Conservation (phyloP, 2,329 filamentous ascomycete genomes). For the Exophiala mesophila region DNA sequence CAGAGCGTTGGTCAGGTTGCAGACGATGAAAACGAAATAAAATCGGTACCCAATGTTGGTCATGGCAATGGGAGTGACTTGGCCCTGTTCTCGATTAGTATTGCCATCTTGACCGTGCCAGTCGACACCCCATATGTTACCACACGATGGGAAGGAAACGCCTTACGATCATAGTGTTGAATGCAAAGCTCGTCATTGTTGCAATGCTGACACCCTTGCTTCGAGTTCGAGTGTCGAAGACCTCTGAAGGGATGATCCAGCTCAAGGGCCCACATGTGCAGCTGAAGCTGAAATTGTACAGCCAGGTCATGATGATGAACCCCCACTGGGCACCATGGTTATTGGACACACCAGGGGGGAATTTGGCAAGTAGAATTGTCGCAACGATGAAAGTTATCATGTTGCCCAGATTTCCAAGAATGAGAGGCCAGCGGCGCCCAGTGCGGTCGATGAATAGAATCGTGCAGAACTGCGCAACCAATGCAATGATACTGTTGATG, state of each 20-base stretch:
- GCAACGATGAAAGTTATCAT: constrained; percentile 68
- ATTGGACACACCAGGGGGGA: constrained; percentile 53
- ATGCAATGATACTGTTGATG: constrained; percentile 66
- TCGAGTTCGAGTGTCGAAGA: constrained; percentile 72
- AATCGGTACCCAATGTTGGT: constrained; percentile 50
- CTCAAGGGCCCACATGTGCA: constrained; percentile 64
- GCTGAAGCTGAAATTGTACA: constrained; percentile 75
- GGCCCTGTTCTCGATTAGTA: constrained; percentile 34
- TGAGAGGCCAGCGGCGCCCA: constrained; percentile 68
- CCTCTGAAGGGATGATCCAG: constrained; percentile 57
- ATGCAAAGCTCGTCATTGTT: constrained; percentile 68
- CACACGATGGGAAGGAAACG: too few relatives aligned
- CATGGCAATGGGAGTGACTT: constrained; percentile 61
- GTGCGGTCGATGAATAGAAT: constrained; percentile 62
- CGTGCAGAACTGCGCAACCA: constrained; percentile 64
- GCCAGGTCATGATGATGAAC: constrained; percentile 72
- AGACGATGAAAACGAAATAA: constrained; percentile 60
- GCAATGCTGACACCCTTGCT: constrained; percentile 70
- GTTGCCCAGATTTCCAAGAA: constrained; percentile 67
- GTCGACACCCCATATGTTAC: too few relatives aligned
- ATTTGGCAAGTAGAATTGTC: constrained; percentile 51
- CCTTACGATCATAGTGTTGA: constrained; percentile 66
- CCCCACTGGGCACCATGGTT: constrained; percentile 61
- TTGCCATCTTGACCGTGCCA: background rate
- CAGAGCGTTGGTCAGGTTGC: constrained; percentile 63